Evolutionary conservation across 805 yeast genomes (phyloP).

Genomic region (Maudiozyma turicensis): DNA sequence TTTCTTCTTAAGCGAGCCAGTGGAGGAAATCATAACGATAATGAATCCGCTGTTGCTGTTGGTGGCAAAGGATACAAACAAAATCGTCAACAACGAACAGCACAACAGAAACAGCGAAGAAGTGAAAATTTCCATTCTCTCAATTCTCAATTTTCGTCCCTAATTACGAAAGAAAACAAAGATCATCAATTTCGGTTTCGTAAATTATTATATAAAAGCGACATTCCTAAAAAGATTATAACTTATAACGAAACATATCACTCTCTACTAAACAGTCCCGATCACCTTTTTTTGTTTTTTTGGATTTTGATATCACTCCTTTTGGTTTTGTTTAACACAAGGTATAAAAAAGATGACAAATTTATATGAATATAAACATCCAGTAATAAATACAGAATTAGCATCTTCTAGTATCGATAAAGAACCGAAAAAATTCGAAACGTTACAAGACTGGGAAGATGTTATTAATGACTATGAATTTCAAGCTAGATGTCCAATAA

Average conservation of each 20-base stretch:
- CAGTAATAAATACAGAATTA: conserved; percentile 26
- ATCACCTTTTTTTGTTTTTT: not conserved
- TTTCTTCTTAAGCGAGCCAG: no score
- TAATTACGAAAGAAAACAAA: no score
- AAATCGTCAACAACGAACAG: no score
- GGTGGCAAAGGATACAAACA: no score
- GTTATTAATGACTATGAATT: conserved; percentile 30
- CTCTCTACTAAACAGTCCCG: not conserved
- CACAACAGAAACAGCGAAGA: no score
- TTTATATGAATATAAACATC: conserved; percentile 28
- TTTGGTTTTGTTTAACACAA: not conserved
- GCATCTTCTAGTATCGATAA: conserved; percentile 18
- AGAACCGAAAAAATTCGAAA: conserved; percentile 19
- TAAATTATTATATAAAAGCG: not conserved
- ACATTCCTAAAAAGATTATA: conserved; percentile 4
- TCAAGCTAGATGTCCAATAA: conserved; percentile 29
- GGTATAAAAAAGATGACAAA: conserved; percentile 6
- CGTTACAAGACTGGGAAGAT: conserved; percentile 27
- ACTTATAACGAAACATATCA: conserved; percentile 12
- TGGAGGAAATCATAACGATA: no score
- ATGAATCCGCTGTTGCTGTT: no score
- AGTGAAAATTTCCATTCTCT: no score
- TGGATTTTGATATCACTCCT: no score
- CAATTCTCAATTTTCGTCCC: no score
- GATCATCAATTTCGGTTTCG: not conserved